These are phyloP conservation scores for Tolypocladium endophyticum DNA, from an alignment of 2,329 filamentous ascomycete genomes.

Conservation along the genomic window DNA sequence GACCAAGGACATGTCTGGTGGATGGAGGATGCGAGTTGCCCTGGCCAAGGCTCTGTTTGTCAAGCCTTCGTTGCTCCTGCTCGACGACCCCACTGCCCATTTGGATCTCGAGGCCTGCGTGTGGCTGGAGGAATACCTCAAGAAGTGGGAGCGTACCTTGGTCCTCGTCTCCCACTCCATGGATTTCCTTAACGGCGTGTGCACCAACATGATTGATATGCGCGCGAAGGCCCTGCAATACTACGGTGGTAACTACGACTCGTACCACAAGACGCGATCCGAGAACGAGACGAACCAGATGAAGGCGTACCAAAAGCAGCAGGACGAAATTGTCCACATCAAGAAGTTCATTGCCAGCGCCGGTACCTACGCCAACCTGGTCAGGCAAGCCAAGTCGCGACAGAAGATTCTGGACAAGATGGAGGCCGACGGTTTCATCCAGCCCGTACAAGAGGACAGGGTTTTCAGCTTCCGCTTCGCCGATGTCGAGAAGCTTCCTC, in stretches of 20 bases:
- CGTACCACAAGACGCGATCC: conserved; percentile 84
- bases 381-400: conserved; percentile 95
- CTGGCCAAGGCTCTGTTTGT: conserved; percentile 97
- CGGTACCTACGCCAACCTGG: conserved; percentile 99
- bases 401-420: conserved; percentile 99
- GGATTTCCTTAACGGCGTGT: conserved; percentile 99
- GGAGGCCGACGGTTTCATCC: conserved; percentile 98
- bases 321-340: conserved; percentile 98
- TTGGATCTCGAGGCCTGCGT: conserved; percentile 98
- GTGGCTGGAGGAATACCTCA: conserved; percentile 98
- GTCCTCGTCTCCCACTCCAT: conserved; percentile 94
- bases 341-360: conserved; percentile 99
- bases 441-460: conserved; percentile 73
- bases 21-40: conserved; percentile 99
- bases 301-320: conserved; percentile 98
- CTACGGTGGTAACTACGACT: conserved; percentile 99
- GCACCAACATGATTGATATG: conserved; percentile 98
- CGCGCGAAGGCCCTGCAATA: conserved; percentile 78
- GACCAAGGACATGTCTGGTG: conserved; percentile 99
- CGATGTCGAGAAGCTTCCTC: conserved; percentile 97
- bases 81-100: conserved; percentile 97
- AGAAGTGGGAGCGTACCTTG: conserved; percentile 98
- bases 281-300: conserved; percentile 97
- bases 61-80: conserved; percentile 87
- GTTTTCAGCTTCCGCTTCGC: conserved; percentile 98